Evolutionary conservation across 2,329 filamentous ascomycete species (phyloP).

Genomic region (Dactylellina sp.): DNA sequence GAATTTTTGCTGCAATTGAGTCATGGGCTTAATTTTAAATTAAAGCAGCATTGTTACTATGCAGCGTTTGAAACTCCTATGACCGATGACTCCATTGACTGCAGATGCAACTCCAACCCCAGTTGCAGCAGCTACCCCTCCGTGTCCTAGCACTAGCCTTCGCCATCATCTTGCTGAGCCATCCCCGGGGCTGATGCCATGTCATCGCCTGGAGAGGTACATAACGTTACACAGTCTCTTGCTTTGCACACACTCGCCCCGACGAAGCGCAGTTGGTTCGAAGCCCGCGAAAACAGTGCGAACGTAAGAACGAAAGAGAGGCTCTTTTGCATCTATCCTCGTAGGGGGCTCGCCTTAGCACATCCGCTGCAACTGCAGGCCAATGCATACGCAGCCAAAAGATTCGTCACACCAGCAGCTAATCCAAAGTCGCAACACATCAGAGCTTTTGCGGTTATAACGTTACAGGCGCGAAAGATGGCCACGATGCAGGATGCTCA

Average conservation of each 20-base stretch:
- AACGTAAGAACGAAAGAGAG: no score
- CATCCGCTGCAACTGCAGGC: slow-evolving; percentile 10
- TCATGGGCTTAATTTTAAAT: slow-evolving; percentile 12
- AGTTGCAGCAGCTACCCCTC: background rate
- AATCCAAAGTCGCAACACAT: slow-evolving; percentile 16
- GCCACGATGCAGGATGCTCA: slow-evolving; percentile 1
- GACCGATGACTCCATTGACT: slow-evolving; percentile 11
- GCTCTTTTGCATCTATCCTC: slow-evolving; percentile 2
- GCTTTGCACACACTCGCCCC: slow-evolving; percentile 2
- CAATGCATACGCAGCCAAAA: slow-evolving; percentile 3
- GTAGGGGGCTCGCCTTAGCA: slow-evolving; percentile 2
- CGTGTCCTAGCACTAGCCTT: background rate
- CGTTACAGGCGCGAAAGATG: slow-evolving; percentile 4
- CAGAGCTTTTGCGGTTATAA: slow-evolving; percentile 21
- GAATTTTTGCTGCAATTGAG: no score
- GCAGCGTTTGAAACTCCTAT: slow-evolving; percentile 5
- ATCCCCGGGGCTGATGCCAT: background rate
- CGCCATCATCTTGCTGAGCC: background rate
- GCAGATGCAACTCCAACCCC: background rate
- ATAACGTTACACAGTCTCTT: slow-evolving; percentile 40
- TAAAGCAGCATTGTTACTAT: background rate
- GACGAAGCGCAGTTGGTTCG: slow-evolving; percentile 14
- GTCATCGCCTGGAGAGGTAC: background rate
- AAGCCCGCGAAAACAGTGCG: background rate
- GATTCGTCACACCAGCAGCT: background rate